A percentile compares a stretch with the other conserved stretches of the same genome.
These are phyloP conservation scores for Saccharomycopsis fibuligera DNA, from an alignment of 805 yeast genomes.

Conservation along the genomic window DNA sequence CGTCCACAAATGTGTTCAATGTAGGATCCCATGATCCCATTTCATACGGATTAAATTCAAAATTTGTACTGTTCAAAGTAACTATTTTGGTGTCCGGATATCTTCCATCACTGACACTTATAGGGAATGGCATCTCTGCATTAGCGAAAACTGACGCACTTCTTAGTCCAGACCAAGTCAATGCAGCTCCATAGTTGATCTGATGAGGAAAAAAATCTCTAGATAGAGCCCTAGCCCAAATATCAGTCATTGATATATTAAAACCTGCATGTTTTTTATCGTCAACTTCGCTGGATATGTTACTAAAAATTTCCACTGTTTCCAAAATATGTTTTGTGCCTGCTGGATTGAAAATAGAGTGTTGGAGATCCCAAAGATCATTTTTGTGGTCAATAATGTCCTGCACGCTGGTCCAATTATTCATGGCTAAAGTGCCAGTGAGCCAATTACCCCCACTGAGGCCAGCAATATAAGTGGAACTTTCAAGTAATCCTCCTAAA, in stretches of 20 bases:
- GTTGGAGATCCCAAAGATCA: constrained; percentile 61
- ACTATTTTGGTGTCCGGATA: constrained; percentile 37
- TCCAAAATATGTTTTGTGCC: constrained; percentile 52
- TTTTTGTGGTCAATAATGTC: constrained; percentile 40
- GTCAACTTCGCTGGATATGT: constrained; percentile 35
- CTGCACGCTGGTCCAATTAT: constrained; percentile 67
- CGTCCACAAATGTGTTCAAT: constrained; percentile 55
- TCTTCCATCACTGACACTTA: constrained; percentile 51
- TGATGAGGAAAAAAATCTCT: constrained; percentile 50
- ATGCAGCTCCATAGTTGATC: constrained; percentile 50
- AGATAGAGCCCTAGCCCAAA: constrained; percentile 65
- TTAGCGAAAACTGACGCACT: constrained; percentile 52
- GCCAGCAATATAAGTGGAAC: constrained; percentile 66
- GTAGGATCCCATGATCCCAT: constrained; percentile 88
- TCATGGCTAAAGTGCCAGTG: constrained; percentile 57
- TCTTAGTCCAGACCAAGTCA: constrained; percentile 51
- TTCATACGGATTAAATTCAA: constrained; percentile 47
- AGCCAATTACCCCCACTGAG: constrained; percentile 88
- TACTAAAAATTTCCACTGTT: constrained; percentile 31
- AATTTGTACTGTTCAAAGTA: constrained; percentile 44
- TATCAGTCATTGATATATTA: constrained; percentile 58
- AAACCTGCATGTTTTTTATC: constrained; percentile 58
- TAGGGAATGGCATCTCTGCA: constrained; percentile 67
- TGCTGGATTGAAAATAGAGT: constrained; percentile 53
- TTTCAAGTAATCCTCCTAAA: constrained; percentile 67